phyloP scores from a whole-genome alignment of 768 basidiomycete species.

The Lactarius evosmus region DNA sequence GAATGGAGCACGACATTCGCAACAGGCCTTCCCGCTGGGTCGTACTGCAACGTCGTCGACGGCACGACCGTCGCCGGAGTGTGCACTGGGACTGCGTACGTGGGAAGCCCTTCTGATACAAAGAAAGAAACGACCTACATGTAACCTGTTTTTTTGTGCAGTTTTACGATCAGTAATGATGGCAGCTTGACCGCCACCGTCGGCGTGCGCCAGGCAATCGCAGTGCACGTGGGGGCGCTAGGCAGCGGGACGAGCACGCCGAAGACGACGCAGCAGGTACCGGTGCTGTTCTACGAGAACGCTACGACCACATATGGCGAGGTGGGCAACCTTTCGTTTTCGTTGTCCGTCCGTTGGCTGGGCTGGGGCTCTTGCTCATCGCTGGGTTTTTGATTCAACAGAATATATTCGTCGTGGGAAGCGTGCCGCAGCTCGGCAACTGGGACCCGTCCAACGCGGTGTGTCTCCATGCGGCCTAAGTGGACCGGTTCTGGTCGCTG shows the following conservation, averaged over 20 bases:
- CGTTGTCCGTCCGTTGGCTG: neutral
- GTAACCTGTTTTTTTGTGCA: neutral
- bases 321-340: conserved; percentile 34
- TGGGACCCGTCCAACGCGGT: conserved; percentile 52
- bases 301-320: conserved; percentile 58
- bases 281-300: conserved; percentile 43
- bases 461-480: conserved; percentile 18
- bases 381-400: conserved; percentile 31
- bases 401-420: conserved; percentile 62
- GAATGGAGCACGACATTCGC: conserved; percentile 54
- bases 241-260: conserved; percentile 3
- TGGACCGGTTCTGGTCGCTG: neutral
- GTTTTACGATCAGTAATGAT: conserved; percentile 23
- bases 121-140: neutral
- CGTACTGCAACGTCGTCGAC: conserved; percentile 63
- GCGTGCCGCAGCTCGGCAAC: conserved; percentile 49
- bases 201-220: conserved; percentile 31
- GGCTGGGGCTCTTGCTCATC: neutral
- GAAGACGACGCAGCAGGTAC: conserved; percentile 6
- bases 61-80: conserved; percentile 41
- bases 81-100: conserved; percentile 52
- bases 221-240: conserved; percentile 28
- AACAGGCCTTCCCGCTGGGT: conserved; percentile 54
- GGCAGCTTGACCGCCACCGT: conserved; percentile 31
- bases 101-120: neutral